Conservation (phyloP, 2,329 filamentous ascomycete species). For the Penicillium sp. region DNA sequence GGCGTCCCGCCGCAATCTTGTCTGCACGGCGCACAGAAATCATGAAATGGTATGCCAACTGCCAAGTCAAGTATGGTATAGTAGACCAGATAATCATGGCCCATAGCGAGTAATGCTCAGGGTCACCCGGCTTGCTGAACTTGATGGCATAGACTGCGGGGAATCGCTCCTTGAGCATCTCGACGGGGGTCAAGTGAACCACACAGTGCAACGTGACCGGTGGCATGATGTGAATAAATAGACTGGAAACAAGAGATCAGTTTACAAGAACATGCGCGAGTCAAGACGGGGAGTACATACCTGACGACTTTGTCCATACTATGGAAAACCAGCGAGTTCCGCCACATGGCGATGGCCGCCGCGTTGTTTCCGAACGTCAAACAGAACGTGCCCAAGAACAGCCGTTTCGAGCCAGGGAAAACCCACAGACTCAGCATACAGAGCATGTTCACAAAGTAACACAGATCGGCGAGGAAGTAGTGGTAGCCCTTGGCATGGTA, state of each 20-base stretch:
- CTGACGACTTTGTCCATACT: slow-evolving; percentile 97
- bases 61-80: slow-evolving; percentile 90
- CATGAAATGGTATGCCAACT: slow-evolving; percentile 87
- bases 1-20: slow-evolving; percentile 91
- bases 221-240: slow-evolving; percentile 99
- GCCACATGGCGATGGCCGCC: slow-evolving; percentile 97
- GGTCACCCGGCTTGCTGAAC: slow-evolving; percentile 64
- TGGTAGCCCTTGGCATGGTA: slow-evolving; percentile 92
- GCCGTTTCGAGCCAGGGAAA: slow-evolving; percentile 83
- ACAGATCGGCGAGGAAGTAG: slow-evolving; percentile 95
- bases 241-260: slow-evolving; percentile 42
- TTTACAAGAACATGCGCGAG: neutral
- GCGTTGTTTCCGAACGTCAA: slow-evolving; percentile 96
- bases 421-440: slow-evolving; percentile 81
- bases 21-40: slow-evolving; percentile 94
- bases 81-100: slow-evolving; percentile 96
- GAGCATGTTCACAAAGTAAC: slow-evolving; percentile 96
- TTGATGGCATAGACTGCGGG: slow-evolving; percentile 85
- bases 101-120: slow-evolving; percentile 73
- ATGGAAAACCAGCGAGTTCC: slow-evolving; percentile 97
- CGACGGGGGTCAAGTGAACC: slow-evolving; percentile 73
- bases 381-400: slow-evolving; percentile 91
- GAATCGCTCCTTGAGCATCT: slow-evolving; percentile 68
- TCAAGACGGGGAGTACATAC: slow-evolving; percentile 35
- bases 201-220: slow-evolving; percentile 91